phyloP scores from a whole-genome alignment of 2,329 filamentous ascomycete species.

The Camptophora hylomeconis region DNA sequence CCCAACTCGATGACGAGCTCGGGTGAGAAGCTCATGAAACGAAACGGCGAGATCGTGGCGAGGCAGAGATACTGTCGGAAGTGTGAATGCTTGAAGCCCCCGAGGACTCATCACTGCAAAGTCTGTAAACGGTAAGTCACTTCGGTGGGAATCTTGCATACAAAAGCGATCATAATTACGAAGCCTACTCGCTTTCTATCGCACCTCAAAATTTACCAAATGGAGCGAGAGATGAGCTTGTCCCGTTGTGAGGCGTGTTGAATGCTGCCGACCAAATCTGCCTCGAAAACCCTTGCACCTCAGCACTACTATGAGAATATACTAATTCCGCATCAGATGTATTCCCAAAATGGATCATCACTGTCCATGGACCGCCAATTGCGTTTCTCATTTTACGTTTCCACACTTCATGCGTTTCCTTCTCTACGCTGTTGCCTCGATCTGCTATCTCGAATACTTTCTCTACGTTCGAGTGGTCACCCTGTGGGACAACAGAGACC shows the following conservation, averaged over 20 bases:
- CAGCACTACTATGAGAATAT: too few species aligned
- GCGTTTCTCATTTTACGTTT: conserved; percentile 52
- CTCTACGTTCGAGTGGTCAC: conserved; percentile 38
- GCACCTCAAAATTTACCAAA: too few species aligned
- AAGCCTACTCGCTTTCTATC: too few species aligned
- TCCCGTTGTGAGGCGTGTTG: too few species aligned
- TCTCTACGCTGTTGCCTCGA: conserved; percentile 44
- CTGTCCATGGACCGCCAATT: conserved; percentile 54
- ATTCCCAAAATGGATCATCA: conserved; percentile 56
- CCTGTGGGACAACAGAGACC: conserved; percentile 41
- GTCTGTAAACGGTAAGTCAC: conserved; percentile 41
- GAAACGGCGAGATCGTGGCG: conserved; percentile 10
- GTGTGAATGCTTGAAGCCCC: conserved; percentile 49
- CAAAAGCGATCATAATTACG: neutral
- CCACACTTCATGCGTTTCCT: conserved; percentile 54
- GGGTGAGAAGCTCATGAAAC: conserved; percentile 1
- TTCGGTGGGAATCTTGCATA: neutral
- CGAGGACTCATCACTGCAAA: conserved; percentile 53
- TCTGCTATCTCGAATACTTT: conserved; percentile 43
- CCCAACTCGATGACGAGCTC: conserved; percentile 4
- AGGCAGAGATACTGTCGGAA: conserved; percentile 46
- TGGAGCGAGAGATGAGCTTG: too few species aligned
- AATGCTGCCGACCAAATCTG: too few species aligned
- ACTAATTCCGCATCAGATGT: too few species aligned
- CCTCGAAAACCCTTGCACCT: too few species aligned